Evolutionary conservation across 2,329 filamentous ascomycete species (phyloP), one percentile per base, ranked within the genome.

Genomic region (Pseudopyricularia cyperi): DNA sequence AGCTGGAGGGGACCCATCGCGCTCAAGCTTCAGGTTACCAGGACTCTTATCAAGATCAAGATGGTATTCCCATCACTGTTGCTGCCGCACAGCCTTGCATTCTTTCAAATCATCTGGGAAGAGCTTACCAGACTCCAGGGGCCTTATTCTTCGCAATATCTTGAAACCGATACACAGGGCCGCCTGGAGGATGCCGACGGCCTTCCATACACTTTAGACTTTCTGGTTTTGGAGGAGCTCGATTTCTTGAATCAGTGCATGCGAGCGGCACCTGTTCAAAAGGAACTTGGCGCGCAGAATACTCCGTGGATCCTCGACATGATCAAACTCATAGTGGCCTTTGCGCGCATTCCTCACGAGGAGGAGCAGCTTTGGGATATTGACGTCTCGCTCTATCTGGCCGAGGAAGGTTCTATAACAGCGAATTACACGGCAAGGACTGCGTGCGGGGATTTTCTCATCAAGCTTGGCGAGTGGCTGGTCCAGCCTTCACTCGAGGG

Each of bases 281-380:
- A 87, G 56, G 87, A 96, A 66, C 80, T 98, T n/a, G 84, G 91
- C 58, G 77, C 81, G 47, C 86, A 95, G 67, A 72, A 96, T 66
- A 82, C 83, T 2, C 80, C 82, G 7, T 97, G 91, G 91, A 77
- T 96, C 58, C 76, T 86, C 33, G 87, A 95, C 61, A 82, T 96
- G 19, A 86, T 96, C 80, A 87, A 85, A 64, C 77, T 96, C 57
- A 80, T 89, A 9, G 82, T 89, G 19, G 81, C 83, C 1, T 97
- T 95, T 67, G 85, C 89, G 12, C 88, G 91, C 57, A 94, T 98
- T 59, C 90, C 87, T 2, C 83, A 81, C 28, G 93, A 98, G 65
- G 93, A 97, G 63, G 89, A 96, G 68, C 89, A 87, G 7, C 70
- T 98, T 9, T 98, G 93, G 93, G 89, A 96, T 59, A 89, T 96